Evolutionary conservation across 1,284 basidiomycete genomes (phyloP).

Genomic region (Puccinia polysora): DNA sequence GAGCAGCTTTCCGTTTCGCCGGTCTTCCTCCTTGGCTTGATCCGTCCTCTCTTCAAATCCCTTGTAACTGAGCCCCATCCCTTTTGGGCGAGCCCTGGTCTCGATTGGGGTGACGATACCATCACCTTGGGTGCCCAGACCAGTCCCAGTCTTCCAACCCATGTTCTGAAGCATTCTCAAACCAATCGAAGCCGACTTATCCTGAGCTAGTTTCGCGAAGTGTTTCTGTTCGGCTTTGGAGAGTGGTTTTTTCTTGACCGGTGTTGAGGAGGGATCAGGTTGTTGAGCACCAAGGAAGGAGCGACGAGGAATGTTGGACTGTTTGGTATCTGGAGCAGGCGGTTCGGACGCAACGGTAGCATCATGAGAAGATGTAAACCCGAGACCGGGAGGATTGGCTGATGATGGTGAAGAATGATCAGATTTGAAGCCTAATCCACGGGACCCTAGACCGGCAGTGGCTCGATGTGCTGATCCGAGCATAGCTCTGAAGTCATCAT

Average conservation of each 20-base stretch:
- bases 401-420: conserved; percentile 1
- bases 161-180: conserved; percentile 85
- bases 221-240: conserved; percentile 67
- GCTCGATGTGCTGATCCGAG: conserved; percentile 11
- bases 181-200: conserved; percentile 62
- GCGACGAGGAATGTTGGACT: conserved; percentile 52
- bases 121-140: conserved; percentile 70
- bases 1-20: conserved; percentile 45
- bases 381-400: conserved; percentile 29
- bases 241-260: conserved; percentile 58
- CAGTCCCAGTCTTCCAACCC: conserved; percentile 83
- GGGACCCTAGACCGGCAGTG: conserved; percentile 4
- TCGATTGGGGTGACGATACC: conserved; percentile 86
- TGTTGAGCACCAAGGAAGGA: conserved; percentile 56
- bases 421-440: conserved; percentile 7
- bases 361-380: conserved; percentile 13
- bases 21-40: conserved; percentile 76
- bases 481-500: conserved; percentile 38
- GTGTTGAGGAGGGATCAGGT: conserved; percentile 56
- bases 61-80: conserved; percentile 75
- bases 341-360: conserved; percentile 46
- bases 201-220: conserved; percentile 65
- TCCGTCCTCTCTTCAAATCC: conserved; percentile 82
- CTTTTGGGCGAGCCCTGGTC: conserved; percentile 71
- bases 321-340: conserved; percentile 25